These are phyloP conservation scores for Cordyceps pruinosa DNA, from an alignment of 2,329 filamentous ascomycete species.

Conservation along the genomic window DNA sequence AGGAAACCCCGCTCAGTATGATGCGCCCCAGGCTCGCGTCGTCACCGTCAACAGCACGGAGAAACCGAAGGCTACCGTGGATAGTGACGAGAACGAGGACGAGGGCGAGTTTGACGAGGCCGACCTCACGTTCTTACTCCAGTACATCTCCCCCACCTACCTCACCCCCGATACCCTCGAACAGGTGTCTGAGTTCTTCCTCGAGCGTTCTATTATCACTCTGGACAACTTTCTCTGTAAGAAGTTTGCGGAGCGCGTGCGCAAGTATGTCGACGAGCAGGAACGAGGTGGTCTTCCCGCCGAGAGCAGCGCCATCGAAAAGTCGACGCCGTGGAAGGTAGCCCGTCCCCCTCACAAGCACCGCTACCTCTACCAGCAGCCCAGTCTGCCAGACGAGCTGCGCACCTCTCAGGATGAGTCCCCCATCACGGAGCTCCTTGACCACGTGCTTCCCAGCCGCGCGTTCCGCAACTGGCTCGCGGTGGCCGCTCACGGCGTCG, in stretches of 20 bases:
- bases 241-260: conserved; percentile 69
- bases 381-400: conserved; percentile 31
- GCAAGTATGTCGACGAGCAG: conserved; percentile 60
- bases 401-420: conserved; percentile 37
- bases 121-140: conserved; percentile 83
- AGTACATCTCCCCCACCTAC: conserved; percentile 85
- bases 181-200: conserved; percentile 71
- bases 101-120: conserved; percentile 61
- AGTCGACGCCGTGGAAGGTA: conserved; percentile 59
- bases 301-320: conserved; percentile 50
- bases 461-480: conserved; percentile 88
- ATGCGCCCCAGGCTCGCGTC: conserved; percentile 63
- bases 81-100: neutral
- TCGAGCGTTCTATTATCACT: conserved; percentile 75
- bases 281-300: conserved; percentile 45
- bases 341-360: conserved; percentile 92
- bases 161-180: conserved; percentile 87
- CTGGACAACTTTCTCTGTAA: conserved; percentile 71
- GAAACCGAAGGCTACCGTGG: conserved; percentile 28
- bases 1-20: conserved; percentile 84
- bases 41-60: conserved; percentile 35
- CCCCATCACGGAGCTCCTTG: conserved; percentile 69
- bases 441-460: conserved; percentile 74
- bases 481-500: conserved; percentile 66
- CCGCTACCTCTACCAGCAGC: conserved; percentile 76